Evolutionary conservation across 495 filamentous ascomycete species (phyloP).

Genomic region (Penicillium taxi): DNA sequence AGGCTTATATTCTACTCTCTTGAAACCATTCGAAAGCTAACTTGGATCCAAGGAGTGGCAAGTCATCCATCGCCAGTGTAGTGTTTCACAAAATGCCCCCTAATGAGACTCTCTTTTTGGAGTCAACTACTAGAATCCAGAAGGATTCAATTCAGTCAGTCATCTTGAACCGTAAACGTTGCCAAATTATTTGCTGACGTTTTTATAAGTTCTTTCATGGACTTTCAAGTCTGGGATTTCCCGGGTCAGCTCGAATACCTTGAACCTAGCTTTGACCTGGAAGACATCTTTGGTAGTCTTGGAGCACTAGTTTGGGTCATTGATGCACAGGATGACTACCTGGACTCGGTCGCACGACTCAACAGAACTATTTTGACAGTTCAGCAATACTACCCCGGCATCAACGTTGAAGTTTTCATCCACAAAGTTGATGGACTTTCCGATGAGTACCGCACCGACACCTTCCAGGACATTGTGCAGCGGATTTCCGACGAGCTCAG

Average conservation of each 20-base stretch:
- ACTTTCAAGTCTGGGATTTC: slow-evolving; percentile 97
- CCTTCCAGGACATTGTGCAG: slow-evolving; percentile 89
- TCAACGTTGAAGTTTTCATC: slow-evolving; percentile 96
- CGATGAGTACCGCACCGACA: slow-evolving; percentile 90
- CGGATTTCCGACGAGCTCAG: slow-evolving; percentile 94
- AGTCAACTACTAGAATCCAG: slow-evolving; percentile 86
- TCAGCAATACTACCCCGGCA: slow-evolving; percentile 75
- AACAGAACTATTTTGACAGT: slow-evolving; percentile 81
- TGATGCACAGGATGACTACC: slow-evolving; percentile 94
- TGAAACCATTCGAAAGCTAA: slow-evolving; percentile 3
- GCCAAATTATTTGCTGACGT: background rate
- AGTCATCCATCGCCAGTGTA: slow-evolving; percentile 94
- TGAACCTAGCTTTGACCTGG: slow-evolving; percentile 77
- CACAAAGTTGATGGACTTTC: slow-evolving; percentile 95
- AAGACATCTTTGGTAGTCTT: slow-evolving; percentile 85
- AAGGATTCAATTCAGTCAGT: slow-evolving; percentile 86
- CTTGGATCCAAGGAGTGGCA: slow-evolving; percentile 63
- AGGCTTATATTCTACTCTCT: slow-evolving; percentile 15
- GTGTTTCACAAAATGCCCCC: slow-evolving; percentile 97
- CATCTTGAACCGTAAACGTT: background rate
- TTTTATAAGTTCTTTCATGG: slow-evolving; percentile 78
- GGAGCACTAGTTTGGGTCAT: slow-evolving; percentile 97
- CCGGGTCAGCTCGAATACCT: slow-evolving; percentile 88
- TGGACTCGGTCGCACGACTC: slow-evolving; percentile 78
- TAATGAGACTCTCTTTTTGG: slow-evolving; percentile 87